Percentiles rank a stretch among this genome's conserved stretches.
phyloP scores from a whole-genome alignment of 2,329 filamentous ascomycete species.

The Sarocladium oryzae region DNA sequence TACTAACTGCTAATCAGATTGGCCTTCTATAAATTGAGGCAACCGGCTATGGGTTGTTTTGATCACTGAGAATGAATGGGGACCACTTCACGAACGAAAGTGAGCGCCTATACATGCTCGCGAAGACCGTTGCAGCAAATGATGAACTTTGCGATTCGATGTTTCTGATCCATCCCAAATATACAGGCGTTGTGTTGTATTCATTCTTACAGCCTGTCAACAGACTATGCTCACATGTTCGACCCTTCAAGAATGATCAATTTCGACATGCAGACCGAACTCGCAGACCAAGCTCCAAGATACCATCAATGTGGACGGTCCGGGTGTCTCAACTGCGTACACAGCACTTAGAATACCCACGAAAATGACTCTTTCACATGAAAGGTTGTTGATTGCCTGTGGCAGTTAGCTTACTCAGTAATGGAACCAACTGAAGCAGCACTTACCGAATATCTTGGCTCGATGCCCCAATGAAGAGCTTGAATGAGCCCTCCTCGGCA shows the following conservation, averaged over 20 bases:
- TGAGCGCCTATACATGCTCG: too few relatives aligned
- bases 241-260: not conserved
- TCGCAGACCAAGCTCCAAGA: too few relatives aligned
- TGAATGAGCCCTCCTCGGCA: constrained; percentile 57
- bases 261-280: too few relatives aligned
- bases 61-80: too few relatives aligned
- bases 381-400: constrained; percentile 43
- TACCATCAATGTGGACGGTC: too few relatives aligned
- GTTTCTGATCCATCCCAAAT: not conserved
- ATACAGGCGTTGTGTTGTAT: not conserved
- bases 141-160: constrained; percentile 4
- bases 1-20: too few relatives aligned
- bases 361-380: constrained; percentile 58
- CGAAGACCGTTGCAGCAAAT: not conserved
- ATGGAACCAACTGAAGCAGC: not conserved
- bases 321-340: not conserved
- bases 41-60: too few relatives aligned
- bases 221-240: not conserved
- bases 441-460: constrained; percentile 15
- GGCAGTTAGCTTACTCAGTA: constrained; percentile 12
- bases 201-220: not conserved
- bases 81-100: too few relatives aligned
- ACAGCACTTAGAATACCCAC: constrained; percentile 49
- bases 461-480: constrained; percentile 40
- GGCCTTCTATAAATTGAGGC: too few relatives aligned